These are phyloP conservation scores for Leccinum pellstonianum DNA, from an alignment of 768 basidiomycete species.

Conservation along the genomic window DNA sequence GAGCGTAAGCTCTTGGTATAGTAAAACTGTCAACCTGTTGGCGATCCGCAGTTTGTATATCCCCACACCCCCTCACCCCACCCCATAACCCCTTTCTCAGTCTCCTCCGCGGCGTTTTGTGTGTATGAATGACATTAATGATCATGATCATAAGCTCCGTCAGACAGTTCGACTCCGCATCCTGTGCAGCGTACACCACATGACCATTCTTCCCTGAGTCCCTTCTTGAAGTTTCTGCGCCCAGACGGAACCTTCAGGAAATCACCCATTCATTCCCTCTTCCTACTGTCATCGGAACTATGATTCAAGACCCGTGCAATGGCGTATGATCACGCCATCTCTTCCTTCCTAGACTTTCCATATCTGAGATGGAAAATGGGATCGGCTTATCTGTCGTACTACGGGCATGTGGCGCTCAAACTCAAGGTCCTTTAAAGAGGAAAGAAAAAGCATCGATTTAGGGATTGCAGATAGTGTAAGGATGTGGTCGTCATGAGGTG, in stretches of 20 bases:
- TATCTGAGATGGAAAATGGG: not conserved
- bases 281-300: not conserved
- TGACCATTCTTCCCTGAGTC: not conserved
- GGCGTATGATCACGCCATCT: not conserved
- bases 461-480: conserved; percentile 24
- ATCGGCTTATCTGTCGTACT: not conserved
- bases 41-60: too few relatives aligned
- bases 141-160: not conserved
- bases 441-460: conserved; percentile 12
- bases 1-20: too few relatives aligned
- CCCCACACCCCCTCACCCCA: too few relatives aligned
- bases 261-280: not conserved
- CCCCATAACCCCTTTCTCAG: not conserved
- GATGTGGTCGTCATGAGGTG: conserved; percentile 30
- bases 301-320: not conserved
- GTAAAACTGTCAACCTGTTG: too few relatives aligned
- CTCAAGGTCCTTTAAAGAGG: not conserved
- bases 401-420: not conserved
- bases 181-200: not conserved
- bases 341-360: not conserved
- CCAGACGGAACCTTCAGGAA: not conserved
- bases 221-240: not conserved
- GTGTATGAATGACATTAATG: not conserved
- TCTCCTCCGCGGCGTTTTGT: not conserved
- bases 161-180: not conserved